Evolutionary conservation across 495 filamentous ascomycete genomes (phyloP), one percentile per base, ranked within the genome.

Genomic region (Xylaria grammica): DNA sequence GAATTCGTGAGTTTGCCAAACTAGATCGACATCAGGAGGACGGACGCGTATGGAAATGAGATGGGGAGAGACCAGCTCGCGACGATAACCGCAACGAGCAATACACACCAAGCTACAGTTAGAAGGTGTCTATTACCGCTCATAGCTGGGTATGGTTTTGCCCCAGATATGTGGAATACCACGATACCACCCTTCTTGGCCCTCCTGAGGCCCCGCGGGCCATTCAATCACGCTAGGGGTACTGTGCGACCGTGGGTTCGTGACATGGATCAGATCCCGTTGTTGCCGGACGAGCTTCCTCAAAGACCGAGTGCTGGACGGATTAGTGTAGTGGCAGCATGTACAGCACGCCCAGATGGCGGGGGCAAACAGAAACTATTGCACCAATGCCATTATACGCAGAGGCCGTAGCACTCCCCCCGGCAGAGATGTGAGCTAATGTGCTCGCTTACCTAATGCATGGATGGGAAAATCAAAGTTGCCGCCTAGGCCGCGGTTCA

Each of bases 401-500:
- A 6, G 9, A n/a, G 13, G 6, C 27, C 15, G 40, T 46, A 26
- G 55, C 27, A 20, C 22, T 56, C 34, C 20, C n/a, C 40, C 38
- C 27, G 38, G 40, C 17, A 46, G 40, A 46, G 24, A 13, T 26
- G 10, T 20, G 22, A 20, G 6, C 13, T 20, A 17, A 34, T 48
- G 19, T 59, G 36, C 56, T 48, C 42, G 8, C 34, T 1, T 59
- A 59, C 29, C 22, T 34, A 1, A 4, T 46, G 26, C 42, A 46
- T 59, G 40, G 11, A 20, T 6, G 13, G 13, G 40, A 17, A 42
- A 11, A 11, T 42, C 40, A 17, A 15, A 10, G 15, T 36, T 42
- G 40, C 40, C 40, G 40, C 40, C 40, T n/a, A 46, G 27, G 56
- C 40, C 42, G 42, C 42, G 11, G 40, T 48, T 59, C 42, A 48